Evolutionary conservation across 2,329 filamentous ascomycete species (phyloP), one percentile per base, ranked within the genome.

Genomic region (Sporothrix pseudoabietina): DNA sequence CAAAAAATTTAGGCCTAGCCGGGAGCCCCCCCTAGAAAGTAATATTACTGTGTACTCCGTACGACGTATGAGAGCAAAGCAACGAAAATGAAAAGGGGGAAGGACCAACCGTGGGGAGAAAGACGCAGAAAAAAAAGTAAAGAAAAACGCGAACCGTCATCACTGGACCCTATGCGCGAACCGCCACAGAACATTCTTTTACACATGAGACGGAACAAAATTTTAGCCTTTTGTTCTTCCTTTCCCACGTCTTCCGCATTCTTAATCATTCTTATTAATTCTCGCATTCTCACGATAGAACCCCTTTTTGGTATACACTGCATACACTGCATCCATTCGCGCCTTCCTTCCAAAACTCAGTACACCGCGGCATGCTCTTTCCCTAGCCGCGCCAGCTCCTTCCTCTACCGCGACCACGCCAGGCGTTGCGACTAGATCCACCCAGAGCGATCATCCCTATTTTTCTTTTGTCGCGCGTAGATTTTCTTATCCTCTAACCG

Each of bases 371-470:
- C 52, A 35, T 47, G 54, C 54, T 59, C 39, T 59, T 71, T 59
- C 54, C 35, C 52, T 55, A 55, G 35, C 39, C 54, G 69, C 69
- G 69, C 35, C 41, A 30, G 47, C 54, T 70, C 68, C 54, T 47
- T 57, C 69, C 32, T 54, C 47, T 16, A 55, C 47, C 49, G 49
- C 66, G 54, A 47, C 54, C 52, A 71, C 54, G 26, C 54, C 39
- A 68, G 65, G 41, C 65, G 44, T 68, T 71, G 69, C 54, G 41
- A 71, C 44, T 30, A 65, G 69, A 71, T 65, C 57, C 69, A 52
- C 69, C 52, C 9, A 52, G 47, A 30, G 66, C 26, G 47, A 54
- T 22, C 66, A 69, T 69, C 66, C 66, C 66, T 69, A 65, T 71
- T 54, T 59, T 59, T 54, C 39, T 63, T 52, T 22, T 26, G 41